Evolutionary conservation across 2,329 filamentous ascomycete genomes (phyloP), one percentile per base, ranked within the genome.

Genomic region (Orbilia quercus): DNA sequence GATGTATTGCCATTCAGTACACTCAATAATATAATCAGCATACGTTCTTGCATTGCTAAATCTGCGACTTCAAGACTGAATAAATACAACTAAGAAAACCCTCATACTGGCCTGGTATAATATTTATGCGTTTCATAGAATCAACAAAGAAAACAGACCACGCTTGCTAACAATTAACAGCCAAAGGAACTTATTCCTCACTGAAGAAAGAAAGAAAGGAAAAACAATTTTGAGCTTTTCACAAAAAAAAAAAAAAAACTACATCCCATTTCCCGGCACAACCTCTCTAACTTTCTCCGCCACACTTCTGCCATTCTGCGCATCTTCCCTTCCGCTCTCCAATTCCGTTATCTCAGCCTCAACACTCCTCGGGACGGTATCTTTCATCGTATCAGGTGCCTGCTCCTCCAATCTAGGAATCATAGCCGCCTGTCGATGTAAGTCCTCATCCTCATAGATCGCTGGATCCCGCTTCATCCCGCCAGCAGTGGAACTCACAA

Each of bases 251-350:
- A 31, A 9, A 31, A 31, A 4, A 31, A 31, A 42, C 54, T 34
- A 63, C 18, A 53, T 20, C 11, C 67, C 67, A 55, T 72, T 72
- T 14, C 67, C 67, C 25, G 59, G 67, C 42, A 72, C 54, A 16
- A 59, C 28, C 28, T 72, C 59, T 12, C 67, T 63, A 40, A 72
- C 58, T 18, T 72, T 65, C 16, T 59, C 67, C 36, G 67, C 67
- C 36, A 72, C 59, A 48, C 34, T 54, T 18, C 16, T 59, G 2
- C 66, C 59, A 20, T 54, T 23, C 36, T 62, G 51, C 45, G 34
- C 34, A 7, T 22, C 38, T n/a, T 48, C 53, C 9, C 34, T 55
- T 25, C 54, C 38, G 0, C 18, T 1, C 45, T 55, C 67, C 36
- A 59, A 34, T 1, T 53, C 50, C 16, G 11, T 40, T 20, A 28